phyloP scores from a whole-genome alignment of 345 rosid genomes.

The Eucalyptus globulus region DNA sequence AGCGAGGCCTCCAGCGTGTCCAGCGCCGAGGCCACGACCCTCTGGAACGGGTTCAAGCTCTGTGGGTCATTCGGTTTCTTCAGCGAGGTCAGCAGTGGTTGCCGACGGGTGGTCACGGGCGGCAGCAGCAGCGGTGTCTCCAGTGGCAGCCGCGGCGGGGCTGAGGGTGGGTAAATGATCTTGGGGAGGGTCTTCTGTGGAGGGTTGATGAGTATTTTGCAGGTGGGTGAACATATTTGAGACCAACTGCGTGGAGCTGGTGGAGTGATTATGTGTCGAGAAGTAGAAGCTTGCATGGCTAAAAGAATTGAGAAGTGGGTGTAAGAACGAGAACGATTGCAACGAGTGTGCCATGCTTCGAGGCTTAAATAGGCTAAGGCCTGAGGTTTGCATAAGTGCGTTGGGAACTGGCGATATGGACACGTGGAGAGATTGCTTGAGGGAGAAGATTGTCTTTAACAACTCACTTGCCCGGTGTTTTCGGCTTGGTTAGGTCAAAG shows the following conservation, averaged over 20 bases:
- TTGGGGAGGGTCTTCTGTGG: neutral
- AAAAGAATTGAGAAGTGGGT: neutral
- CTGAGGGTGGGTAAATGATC: neutral
- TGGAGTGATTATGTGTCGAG: neutral
- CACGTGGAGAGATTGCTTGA: neutral
- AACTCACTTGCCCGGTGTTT: neutral
- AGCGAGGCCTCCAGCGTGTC: slow-evolving; percentile 25
- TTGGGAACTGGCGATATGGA: neutral
- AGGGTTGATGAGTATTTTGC: slow-evolving; percentile 11
- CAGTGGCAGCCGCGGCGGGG: neutral
- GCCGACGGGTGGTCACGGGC: neutral
- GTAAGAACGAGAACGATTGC: neutral
- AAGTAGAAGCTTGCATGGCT: neutral
- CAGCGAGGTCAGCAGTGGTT: neutral
- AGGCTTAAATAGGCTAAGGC: neutral
- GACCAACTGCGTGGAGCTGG: neutral
- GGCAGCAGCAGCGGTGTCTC: neutral
- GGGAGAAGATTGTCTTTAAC: neutral
- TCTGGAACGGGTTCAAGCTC: slow-evolving; percentile 21
- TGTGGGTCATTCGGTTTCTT: neutral
- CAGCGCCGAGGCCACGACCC: slow-evolving; percentile 14
- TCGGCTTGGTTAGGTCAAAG: neutral
- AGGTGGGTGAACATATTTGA: neutral
- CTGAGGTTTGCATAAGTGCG: neutral
- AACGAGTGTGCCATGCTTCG: neutral